Evolutionary conservation across 805 yeast genomes (phyloP), one percentile per base, ranked within the genome.

Genomic region (Priceomyces haplophilus): DNA sequence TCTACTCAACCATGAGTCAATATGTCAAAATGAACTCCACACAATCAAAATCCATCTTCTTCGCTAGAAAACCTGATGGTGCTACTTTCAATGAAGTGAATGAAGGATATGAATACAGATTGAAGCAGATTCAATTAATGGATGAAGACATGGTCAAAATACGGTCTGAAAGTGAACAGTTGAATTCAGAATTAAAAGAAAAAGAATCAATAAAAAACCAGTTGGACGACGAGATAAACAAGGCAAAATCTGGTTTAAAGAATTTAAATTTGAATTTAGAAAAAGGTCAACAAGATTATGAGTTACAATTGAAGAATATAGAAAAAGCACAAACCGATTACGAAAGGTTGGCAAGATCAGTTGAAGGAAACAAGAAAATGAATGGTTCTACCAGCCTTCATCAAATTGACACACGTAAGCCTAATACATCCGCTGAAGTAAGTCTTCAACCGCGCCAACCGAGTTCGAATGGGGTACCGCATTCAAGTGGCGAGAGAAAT

Each of bases 1-100:
- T 88, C 44, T 90, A 88, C 59, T 88, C 96, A 2, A 76, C 82
- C 41, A 68, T 85, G 70, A 80, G 86, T 49, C 90, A 85, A 58
- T 75, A 70, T 41, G 73, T 69, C 42, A 73, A 69, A 45, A 64
- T 76, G 45, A 82, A 80, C 37, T 53, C 52, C 10, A 46, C 52
- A 2, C 42, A 47, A 12, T 37, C 44, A 1, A 40, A 47, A 10
- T 61, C 69, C 7, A 47, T 61, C 1, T 67, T 68, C 41, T 69
- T 67, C 46, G 45, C 48, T 11, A 55, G 73, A 43, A 54, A 44
- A 25, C 17, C 31, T 24, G 35, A 33, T 35, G 29, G 39, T 16
- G 38, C 23, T 8, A 25, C 33, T 25, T n/a, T 25, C 16, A 38
- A 37, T 32, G 40, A 25, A 13, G 27, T 38, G 13, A 34, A 38